Conservation (phyloP, 495 filamentous ascomycete species). For the Tuber brumale region DNA sequence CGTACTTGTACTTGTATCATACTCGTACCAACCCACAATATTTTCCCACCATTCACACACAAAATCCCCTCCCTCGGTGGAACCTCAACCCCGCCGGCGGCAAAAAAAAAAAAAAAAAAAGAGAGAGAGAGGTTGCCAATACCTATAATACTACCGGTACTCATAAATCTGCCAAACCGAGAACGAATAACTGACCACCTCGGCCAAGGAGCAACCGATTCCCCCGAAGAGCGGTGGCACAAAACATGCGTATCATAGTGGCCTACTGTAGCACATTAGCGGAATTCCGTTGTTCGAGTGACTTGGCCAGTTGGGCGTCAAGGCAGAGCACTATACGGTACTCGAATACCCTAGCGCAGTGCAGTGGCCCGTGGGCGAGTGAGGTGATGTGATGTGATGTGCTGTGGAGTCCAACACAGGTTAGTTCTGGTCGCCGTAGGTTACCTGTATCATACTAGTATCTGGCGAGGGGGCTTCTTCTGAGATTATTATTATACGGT, state of each 20-base stretch:
- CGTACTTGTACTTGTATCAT: too few species aligned
- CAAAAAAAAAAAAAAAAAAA: not conserved
- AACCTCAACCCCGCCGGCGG: not conserved
- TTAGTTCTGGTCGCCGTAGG: not conserved
- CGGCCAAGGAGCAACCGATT: not conserved
- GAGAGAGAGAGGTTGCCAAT: too few species aligned
- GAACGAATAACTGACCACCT: not conserved
- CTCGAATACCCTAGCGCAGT: too few species aligned
- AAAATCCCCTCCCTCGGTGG: too few species aligned
- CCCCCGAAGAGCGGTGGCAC: not conserved
- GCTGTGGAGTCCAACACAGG: too few species aligned
- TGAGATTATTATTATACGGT: too few species aligned
- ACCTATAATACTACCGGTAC: too few species aligned
- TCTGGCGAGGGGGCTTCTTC: not conserved
- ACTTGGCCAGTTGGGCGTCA: not conserved
- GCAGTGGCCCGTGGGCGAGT: not conserved
- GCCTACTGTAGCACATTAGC: not conserved
- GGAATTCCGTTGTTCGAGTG: not conserved
- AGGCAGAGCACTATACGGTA: not conserved
- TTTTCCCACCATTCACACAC: not conserved
- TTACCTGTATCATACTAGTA: too few species aligned
- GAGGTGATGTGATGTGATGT: not conserved
- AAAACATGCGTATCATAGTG: not conserved
- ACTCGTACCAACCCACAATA: not conserved
- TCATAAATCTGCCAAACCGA: not conserved